Evolutionary conservation across 768 basidiomycete genomes (phyloP).

Genomic region (Boletus huronensis): DNA sequence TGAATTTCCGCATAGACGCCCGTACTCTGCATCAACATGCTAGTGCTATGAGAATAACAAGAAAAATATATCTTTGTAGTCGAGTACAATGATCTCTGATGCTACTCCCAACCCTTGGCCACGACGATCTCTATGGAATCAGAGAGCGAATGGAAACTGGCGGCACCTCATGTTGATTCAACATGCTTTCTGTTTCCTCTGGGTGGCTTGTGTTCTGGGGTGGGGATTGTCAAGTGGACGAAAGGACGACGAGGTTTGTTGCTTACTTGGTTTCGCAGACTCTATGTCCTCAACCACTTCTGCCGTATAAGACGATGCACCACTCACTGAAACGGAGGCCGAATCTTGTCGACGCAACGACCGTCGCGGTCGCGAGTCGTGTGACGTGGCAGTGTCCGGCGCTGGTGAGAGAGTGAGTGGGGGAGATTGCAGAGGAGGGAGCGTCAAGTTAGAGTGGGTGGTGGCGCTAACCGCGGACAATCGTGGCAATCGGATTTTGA

Average conservation of each 20-base stretch:
- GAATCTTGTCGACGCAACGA: slow-evolving; percentile 28
- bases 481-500: slow-evolving; percentile 34
- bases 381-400: slow-evolving; percentile 16
- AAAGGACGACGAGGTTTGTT: not conserved
- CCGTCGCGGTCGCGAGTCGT: slow-evolving; percentile 30
- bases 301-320: slow-evolving; percentile 30
- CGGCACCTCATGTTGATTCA: slow-evolving; percentile 14
- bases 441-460: slow-evolving; percentile 20
- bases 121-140: not conserved
- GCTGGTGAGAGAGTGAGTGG: slow-evolving; percentile 19
- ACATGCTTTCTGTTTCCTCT: slow-evolving; percentile 22
- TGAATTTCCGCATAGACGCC: not conserved
- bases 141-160: not conserved
- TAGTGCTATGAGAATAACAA: slow-evolving; percentile 21
- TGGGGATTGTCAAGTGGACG: not conserved
- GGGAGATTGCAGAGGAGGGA: slow-evolving; percentile 22
- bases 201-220: slow-evolving; percentile 22
- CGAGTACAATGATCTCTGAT: slow-evolving; percentile 18
- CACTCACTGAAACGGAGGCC: slow-evolving; percentile 30
- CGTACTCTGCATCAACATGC: not conserved
- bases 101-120: slow-evolving; percentile 2
- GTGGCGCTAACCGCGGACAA: slow-evolving; percentile 29
- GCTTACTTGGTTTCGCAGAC: slow-evolving; percentile 28
- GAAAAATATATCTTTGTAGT: slow-evolving; percentile 22
- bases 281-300: slow-evolving; percentile 29